Conservation (phyloP, 106 monocot species). For the Dioscorea zingiberensis region DNA sequence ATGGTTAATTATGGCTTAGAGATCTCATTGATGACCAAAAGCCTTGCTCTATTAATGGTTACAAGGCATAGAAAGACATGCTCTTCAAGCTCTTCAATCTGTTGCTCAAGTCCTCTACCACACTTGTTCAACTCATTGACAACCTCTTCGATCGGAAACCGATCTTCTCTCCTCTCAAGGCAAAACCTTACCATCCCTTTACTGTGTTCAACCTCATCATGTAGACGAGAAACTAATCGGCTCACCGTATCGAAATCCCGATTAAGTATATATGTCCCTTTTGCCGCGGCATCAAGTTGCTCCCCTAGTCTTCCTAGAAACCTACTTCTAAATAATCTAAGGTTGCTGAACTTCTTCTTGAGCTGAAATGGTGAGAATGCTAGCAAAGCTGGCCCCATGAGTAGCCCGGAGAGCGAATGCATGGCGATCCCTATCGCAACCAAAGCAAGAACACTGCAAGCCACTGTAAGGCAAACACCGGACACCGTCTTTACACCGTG, state of each 20-base stretch:
- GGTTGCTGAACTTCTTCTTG: slow-evolving; percentile 1
- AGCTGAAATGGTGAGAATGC: slow-evolving; percentile 4
- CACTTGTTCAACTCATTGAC: slow-evolving; percentile 24
- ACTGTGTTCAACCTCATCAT: slow-evolving; percentile 22
- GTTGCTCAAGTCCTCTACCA: slow-evolving; percentile 8
- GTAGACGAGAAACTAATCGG: slow-evolving; percentile 16
- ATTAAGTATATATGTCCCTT: slow-evolving; percentile 33
- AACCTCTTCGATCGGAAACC: slow-evolving; percentile 26
- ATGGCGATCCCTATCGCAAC: slow-evolving; percentile 18
- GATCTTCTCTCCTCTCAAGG: slow-evolving; percentile 16
- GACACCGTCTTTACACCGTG: slow-evolving; percentile 10
- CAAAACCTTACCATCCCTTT: slow-evolving; percentile 19
- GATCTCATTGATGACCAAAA: slow-evolving; percentile 25
- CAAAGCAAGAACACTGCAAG: slow-evolving; percentile 10
- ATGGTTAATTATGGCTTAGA: background rate
- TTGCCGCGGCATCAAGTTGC: slow-evolving; percentile 22
- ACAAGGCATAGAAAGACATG: slow-evolving; percentile 35
- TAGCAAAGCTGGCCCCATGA: slow-evolving; percentile 7
- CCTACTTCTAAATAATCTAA: slow-evolving; percentile 5
- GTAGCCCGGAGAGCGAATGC: slow-evolving; percentile 15
- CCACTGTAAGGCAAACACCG: slow-evolving; percentile 12
- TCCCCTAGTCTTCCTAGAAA: slow-evolving; percentile 8
- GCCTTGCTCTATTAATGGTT: slow-evolving; percentile 31
- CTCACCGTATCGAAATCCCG: slow-evolving; percentile 35
- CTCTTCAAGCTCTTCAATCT: slow-evolving; percentile 42